Percentiles rank a stretch among this genome's conserved stretches.
phyloP scores from a whole-genome alignment of 768 basidiomycete genomes.

The Pisolithus tinctorius region DNA sequence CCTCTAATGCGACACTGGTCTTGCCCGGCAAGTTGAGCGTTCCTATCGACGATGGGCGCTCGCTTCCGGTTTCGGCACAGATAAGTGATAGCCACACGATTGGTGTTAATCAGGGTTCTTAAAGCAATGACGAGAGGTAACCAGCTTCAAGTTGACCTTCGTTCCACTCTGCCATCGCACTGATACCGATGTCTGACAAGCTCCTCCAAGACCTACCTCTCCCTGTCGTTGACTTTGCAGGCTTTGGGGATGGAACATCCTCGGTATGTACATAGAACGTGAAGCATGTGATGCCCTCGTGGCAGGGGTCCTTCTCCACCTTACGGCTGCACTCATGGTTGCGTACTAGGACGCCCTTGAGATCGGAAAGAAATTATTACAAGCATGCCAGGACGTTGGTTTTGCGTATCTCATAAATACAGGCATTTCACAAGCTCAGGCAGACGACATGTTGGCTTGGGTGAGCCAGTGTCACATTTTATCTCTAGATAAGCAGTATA shows the following conservation, averaged over 20 bases:
- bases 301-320: background rate
- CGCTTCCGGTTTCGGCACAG: too few species aligned
- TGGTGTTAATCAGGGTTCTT: too few species aligned
- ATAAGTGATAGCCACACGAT: too few species aligned
- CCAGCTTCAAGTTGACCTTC: background rate
- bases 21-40: background rate
- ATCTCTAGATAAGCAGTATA: too few species aligned
- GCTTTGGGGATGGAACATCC: slow-evolving; percentile 9
- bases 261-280: slow-evolving; percentile 1
- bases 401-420: slow-evolving; percentile 45
- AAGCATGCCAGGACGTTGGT: slow-evolving; percentile 27
- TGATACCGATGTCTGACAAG: background rate
- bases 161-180: background rate
- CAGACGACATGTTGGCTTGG: slow-evolving; percentile 37
- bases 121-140: too few species aligned
- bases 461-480: slow-evolving; percentile 20
- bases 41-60: background rate
- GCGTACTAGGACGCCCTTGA: slow-evolving; percentile 9
- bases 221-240: slow-evolving; percentile 9
- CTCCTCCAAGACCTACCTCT: background rate
- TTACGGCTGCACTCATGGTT: background rate
- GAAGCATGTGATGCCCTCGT: background rate
- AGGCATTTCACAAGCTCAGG: slow-evolving; percentile 31
- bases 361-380: slow-evolving; percentile 10
- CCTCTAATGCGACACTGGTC: background rate